Evolutionary conservation across 805 yeast species (phyloP).

Genomic region (Kuraishia floccosa): DNA sequence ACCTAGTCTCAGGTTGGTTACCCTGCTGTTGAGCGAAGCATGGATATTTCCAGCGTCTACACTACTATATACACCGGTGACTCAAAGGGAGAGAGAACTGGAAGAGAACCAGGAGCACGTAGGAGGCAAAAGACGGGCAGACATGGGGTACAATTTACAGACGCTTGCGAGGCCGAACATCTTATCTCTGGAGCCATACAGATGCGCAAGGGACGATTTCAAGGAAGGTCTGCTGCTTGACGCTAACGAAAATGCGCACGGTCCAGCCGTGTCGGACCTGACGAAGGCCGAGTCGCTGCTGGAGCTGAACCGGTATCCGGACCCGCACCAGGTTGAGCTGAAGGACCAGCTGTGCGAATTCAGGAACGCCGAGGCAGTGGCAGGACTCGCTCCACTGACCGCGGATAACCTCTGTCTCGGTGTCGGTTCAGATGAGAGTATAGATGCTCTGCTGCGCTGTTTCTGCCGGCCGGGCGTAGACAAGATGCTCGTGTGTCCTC

Average conservation of each 20-base stretch:
- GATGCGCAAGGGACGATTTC: constrained; percentile 96
- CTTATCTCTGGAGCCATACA: constrained; percentile 71
- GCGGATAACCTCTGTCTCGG: constrained; percentile 80
- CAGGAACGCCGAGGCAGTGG: constrained; percentile 44
- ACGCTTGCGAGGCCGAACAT: constrained; percentile 79
- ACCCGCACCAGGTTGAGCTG: constrained; percentile 80
- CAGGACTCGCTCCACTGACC: constrained; percentile 21
- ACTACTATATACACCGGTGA: too few species aligned
- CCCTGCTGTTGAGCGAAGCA: too few species aligned
- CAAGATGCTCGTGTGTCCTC: constrained; percentile 79
- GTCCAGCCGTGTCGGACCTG: constrained; percentile 54
- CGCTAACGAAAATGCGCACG: constrained; percentile 94
- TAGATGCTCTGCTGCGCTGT: constrained; percentile 80
- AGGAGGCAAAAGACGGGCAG: too few species aligned
- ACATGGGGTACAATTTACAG: too few species aligned
- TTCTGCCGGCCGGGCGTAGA: constrained; percentile 76
- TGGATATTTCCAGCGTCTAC: too few species aligned
- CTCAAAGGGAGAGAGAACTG: too few species aligned
- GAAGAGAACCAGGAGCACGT: too few species aligned
- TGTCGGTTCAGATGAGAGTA: constrained; percentile 95
- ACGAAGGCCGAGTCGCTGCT: constrained; percentile 30
- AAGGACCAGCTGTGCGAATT: constrained; percentile 62
- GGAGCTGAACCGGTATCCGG: constrained; percentile 87
- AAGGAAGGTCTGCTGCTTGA: constrained; percentile 80
- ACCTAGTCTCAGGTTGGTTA: too few species aligned